These are phyloP conservation scores for Thuja plicata DNA, from an alignment of 83 land plant species.

Conservation along the genomic window DNA sequence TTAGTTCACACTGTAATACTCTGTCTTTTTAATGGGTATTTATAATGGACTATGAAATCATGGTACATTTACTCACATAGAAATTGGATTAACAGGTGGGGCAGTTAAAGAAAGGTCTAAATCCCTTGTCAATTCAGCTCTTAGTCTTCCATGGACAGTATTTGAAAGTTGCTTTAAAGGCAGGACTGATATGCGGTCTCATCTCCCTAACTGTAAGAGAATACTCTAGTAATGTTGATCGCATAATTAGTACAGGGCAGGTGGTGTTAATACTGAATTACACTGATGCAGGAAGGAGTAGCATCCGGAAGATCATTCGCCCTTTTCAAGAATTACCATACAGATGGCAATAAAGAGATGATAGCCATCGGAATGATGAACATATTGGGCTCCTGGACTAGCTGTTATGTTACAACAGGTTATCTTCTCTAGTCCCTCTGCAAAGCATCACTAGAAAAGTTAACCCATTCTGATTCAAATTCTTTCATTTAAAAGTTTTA, in stretches of 20 bases:
- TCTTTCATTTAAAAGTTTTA: no score
- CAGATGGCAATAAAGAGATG: constrained; percentile 19
- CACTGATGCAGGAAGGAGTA: constrained; percentile 13
- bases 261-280: neutral
- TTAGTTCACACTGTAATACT: no score
- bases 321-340: constrained; percentile 15
- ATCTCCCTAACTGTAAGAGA: constrained; percentile 22
- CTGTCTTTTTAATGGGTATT: no score
- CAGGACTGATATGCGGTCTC: constrained; percentile 22
- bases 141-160: neutral
- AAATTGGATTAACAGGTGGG: constrained; percentile 14
- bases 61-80: neutral
- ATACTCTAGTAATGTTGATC: neutral
- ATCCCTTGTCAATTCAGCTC: neutral
- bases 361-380: constrained; percentile 21
- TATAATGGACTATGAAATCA: neutral
- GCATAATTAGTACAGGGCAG: neutral
- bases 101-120: constrained; percentile 12
- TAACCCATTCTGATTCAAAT: neutral
- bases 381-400: constrained; percentile 16
- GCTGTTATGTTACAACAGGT: constrained; percentile 22
- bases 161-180: constrained; percentile 14
- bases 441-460: neutral
- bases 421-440: neutral
- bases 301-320: constrained; percentile 18